Evolutionary conservation across 208 protist species (phyloP).

Genomic region (Trichomonas vaginalis): DNA sequence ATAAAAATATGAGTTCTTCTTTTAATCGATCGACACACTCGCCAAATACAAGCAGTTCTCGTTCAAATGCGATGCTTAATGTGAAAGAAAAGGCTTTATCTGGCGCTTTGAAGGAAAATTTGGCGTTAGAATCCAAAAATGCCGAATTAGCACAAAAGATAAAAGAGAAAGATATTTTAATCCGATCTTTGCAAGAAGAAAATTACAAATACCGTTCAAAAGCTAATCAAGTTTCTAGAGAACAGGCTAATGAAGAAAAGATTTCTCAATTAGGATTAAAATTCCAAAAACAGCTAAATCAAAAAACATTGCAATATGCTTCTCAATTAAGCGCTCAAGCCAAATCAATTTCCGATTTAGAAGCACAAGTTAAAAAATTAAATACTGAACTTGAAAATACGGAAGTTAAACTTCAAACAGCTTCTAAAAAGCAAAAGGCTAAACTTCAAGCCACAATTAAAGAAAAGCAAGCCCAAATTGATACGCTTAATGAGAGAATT

Average conservation of each 20-base stretch:
- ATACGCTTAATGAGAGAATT: background rate
- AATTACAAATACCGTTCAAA: background rate
- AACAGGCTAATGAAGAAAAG: background rate
- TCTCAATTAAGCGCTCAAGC: background rate
- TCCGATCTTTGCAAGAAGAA: background rate
- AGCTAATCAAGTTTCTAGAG: background rate
- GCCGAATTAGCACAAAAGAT: background rate
- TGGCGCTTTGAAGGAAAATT: background rate
- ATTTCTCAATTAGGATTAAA: background rate
- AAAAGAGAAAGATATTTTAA: background rate
- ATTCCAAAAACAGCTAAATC: background rate
- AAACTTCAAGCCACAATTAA: background rate
- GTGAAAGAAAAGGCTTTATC: background rate
- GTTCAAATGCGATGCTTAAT: no score
- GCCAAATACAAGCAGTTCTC: no score
- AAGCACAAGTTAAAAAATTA: background rate
- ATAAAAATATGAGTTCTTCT: no score
- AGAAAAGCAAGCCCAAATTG: background rate
- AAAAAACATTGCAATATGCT: background rate
- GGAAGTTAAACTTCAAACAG: background rate
- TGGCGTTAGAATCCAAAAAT: background rate
- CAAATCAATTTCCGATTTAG: background rate
- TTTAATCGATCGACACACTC: no score
- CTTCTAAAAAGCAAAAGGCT: background rate
- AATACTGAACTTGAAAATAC: background rate